These are phyloP conservation scores for Ligustrum vulgare DNA, from an alignment of 257 asterid genomes.

Conservation along the genomic window DNA sequence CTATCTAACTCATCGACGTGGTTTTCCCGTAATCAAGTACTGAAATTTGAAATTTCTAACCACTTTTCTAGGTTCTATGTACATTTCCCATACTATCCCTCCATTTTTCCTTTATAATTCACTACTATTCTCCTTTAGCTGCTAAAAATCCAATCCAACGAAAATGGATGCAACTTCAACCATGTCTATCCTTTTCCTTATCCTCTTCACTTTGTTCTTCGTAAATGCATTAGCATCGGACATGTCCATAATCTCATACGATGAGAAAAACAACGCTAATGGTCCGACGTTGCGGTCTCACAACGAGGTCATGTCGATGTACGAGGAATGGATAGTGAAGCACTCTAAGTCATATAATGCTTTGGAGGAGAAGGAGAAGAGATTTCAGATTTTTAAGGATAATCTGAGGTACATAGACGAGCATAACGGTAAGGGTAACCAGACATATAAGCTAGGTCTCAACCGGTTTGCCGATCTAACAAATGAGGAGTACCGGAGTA, in stretches of 20 bases:
- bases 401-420: constrained; percentile 68
- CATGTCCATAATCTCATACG: constrained; percentile 65
- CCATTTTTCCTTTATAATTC: constrained; percentile 19
- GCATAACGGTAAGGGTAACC: constrained; percentile 46
- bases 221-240: constrained; percentile 39
- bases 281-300: constrained; percentile 33
- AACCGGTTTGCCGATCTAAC: constrained; percentile 78
- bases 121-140: not conserved
- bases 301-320: constrained; percentile 47
- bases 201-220: constrained; percentile 27
- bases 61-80: not conserved
- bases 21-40: not conserved
- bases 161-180: constrained; percentile 22
- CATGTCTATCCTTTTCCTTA: constrained; percentile 6
- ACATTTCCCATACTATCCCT: constrained; percentile 15
- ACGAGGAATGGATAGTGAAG: constrained; percentile 70
- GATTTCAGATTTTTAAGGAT: constrained; percentile 72
- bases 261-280: constrained; percentile 21
- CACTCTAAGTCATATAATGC: constrained; percentile 66
- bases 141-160: constrained; percentile 6
- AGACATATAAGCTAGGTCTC: constrained; percentile 59
- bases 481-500: constrained; percentile 63
- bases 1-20: not conserved
- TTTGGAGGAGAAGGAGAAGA: constrained; percentile 61
- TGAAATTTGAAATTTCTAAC: not conserved